These are phyloP conservation scores for Alternaria sp. DNA, from an alignment of 2,329 filamentous ascomycete species.

Conservation along the genomic window DNA sequence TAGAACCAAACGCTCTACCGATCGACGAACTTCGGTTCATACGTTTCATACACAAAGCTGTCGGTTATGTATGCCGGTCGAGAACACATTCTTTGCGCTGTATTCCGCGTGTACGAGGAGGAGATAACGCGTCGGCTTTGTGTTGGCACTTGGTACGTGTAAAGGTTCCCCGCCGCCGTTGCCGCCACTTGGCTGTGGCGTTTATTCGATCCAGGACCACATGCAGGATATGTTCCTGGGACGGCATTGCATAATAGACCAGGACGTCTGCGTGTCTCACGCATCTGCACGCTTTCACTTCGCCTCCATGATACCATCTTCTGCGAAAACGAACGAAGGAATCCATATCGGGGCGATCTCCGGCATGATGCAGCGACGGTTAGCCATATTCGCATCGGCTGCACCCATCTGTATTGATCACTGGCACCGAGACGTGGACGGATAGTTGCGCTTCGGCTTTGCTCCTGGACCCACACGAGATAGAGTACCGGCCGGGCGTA, in stretches of 20 bases:
- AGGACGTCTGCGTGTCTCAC: slow-evolving; percentile 4
- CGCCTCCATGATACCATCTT: not conserved
- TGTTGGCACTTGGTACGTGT: not conserved
- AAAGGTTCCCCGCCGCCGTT: not conserved
- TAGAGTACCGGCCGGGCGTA: not conserved
- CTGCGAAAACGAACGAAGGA: not conserved
- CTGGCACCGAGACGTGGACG: not conserved
- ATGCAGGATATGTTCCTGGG: slow-evolving; percentile 1
- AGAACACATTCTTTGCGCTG: slow-evolving; percentile 7
- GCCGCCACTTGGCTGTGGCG: slow-evolving; percentile 4
- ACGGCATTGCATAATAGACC: slow-evolving; percentile 5
- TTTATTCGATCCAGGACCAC: not conserved
- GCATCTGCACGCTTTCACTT: not conserved
- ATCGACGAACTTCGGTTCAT: slow-evolving; percentile 41
- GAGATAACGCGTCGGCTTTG: not conserved
- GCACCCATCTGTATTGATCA: not conserved
- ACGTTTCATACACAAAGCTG: slow-evolving; percentile 2
- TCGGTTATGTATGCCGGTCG: slow-evolving; percentile 4
- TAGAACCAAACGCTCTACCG: slow-evolving; percentile 12
- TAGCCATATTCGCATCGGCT: not conserved
- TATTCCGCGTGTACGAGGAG: slow-evolving; percentile 6
- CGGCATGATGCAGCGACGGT: slow-evolving; percentile 1
- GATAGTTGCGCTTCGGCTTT: slow-evolving; percentile 1
- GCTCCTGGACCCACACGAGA: not conserved
- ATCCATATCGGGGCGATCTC: not conserved